Conservation (phyloP, 2,329 filamentous ascomycete genomes). For the Xylaria multiplex region DNA sequence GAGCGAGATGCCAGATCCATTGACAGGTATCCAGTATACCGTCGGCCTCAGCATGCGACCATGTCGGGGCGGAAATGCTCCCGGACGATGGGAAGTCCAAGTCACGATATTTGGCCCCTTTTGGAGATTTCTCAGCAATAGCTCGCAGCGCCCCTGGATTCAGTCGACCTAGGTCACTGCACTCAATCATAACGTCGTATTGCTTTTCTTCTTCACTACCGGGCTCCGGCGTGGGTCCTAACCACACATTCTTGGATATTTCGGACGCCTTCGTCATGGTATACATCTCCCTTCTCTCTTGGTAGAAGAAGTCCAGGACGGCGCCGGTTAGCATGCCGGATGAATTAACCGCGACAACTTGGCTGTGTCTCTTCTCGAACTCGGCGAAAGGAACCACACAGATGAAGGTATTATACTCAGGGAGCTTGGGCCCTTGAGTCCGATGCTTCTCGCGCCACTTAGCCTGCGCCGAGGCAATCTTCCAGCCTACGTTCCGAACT, state of each 20-base stretch:
- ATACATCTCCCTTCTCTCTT: slow-evolving; percentile 92
- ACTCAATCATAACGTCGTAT: slow-evolving; percentile 90
- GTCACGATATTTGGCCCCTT: slow-evolving; percentile 53
- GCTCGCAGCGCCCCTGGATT: slow-evolving; percentile 73
- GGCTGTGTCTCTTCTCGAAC: slow-evolving; percentile 75
- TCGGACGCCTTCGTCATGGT: slow-evolving; percentile 90
- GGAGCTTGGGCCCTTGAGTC: slow-evolving; percentile 62
- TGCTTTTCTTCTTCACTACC: slow-evolving; percentile 64
- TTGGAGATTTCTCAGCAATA: slow-evolving; percentile 66
- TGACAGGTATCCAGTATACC: slow-evolving; percentile 85
- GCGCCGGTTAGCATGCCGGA: slow-evolving; percentile 76
- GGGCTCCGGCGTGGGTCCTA: slow-evolving; percentile 85
- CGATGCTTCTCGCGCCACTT: slow-evolving; percentile 76
- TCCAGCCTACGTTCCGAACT: slow-evolving; percentile 71
- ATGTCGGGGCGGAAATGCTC: slow-evolving; percentile 86
- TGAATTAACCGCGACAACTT: slow-evolving; percentile 80
- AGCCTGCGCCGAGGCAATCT: slow-evolving; percentile 79
- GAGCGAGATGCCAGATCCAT: slow-evolving; percentile 87
- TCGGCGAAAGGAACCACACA: slow-evolving; percentile 70
- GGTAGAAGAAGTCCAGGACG: slow-evolving; percentile 87
- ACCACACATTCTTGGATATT: slow-evolving; percentile 88
- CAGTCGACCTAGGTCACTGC: slow-evolving; percentile 83
- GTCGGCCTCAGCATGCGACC: slow-evolving; percentile 84
- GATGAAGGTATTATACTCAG: slow-evolving; percentile 87
- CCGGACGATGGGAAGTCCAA: slow-evolving; percentile 93